Conservation (phyloP, 2,329 filamentous ascomycete species). For the Calonectria pseudoturangicola region DNA sequence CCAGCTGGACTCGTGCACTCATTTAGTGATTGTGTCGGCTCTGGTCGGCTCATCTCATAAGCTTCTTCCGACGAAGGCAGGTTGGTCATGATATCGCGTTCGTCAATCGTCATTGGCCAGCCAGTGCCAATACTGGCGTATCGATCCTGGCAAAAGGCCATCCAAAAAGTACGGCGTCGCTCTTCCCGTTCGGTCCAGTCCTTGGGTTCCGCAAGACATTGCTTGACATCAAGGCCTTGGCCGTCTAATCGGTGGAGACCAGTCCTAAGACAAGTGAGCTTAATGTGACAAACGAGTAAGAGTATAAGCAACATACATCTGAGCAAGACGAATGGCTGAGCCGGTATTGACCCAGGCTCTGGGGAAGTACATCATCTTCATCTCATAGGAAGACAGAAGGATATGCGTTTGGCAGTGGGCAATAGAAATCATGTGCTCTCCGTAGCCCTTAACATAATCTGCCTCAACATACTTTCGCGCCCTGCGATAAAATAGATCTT, state of each 20-base stretch:
- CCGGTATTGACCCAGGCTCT: constrained; percentile 96
- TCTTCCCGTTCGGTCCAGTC: constrained; percentile 98
- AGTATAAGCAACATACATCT: constrained; percentile 77
- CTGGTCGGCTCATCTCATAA: constrained; percentile 86
- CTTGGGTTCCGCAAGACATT: constrained; percentile 87
- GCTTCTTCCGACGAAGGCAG: constrained; percentile 90
- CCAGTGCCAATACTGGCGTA: constrained; percentile 97
- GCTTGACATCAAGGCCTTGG: constrained; percentile 89
- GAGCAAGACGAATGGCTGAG: constrained; percentile 84
- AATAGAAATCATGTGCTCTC: constrained; percentile 90
- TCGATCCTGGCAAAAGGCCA: constrained; percentile 91
- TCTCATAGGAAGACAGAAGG: constrained; percentile 89
- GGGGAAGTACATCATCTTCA: constrained; percentile 98
- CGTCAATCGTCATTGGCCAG: constrained; percentile 96
- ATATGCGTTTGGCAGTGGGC: constrained; percentile 91
- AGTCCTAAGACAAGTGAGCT: constrained; percentile 78
- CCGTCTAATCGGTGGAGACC: constrained; percentile 92
- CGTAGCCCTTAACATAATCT: constrained; percentile 94
- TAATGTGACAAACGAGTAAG: background rate
- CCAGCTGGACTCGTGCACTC: constrained; percentile 83
- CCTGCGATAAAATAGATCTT: constrained; percentile 92
- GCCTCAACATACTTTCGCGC: constrained; percentile 92
- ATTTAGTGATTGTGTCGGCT: constrained; percentile 81
- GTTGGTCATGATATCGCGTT: constrained; percentile 91
- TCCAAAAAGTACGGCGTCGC: constrained; percentile 94